Percentiles rank a stretch among this genome's conserved stretches.
phyloP scores from a whole-genome alignment of 2,329 filamentous ascomycete species.

The Colletotrichum navitas region DNA sequence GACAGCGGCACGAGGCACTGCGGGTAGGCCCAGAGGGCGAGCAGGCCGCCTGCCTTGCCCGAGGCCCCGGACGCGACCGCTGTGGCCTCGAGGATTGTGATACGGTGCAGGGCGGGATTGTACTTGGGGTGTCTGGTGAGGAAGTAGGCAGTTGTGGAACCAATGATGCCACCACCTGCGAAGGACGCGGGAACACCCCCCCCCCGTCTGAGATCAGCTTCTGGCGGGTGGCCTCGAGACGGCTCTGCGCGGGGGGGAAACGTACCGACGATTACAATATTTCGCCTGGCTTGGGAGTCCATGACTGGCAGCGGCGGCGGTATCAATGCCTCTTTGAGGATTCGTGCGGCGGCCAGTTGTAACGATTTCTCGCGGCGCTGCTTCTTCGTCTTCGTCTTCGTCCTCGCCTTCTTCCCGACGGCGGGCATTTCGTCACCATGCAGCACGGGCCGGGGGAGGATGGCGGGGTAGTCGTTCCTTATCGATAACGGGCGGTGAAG shows the following conservation, averaged over 20 bases:
- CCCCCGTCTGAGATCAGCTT: slow-evolving; percentile 22
- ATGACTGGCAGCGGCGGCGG: slow-evolving; percentile 19
- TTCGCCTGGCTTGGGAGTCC: slow-evolving; percentile 49
- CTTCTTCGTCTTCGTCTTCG: slow-evolving; percentile 24
- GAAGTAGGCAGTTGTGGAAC: slow-evolving; percentile 91
- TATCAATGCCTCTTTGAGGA: slow-evolving; percentile 26
- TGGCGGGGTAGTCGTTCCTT: slow-evolving; percentile 29
- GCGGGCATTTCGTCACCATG: slow-evolving; percentile 39
- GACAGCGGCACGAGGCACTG: slow-evolving; percentile 85
- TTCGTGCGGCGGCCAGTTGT: slow-evolving; percentile 2
- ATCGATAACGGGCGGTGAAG: slow-evolving; percentile 33
- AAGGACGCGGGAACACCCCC: not conserved
- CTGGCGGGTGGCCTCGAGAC: not conserved
- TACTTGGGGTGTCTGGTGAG: slow-evolving; percentile 88
- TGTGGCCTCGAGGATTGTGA: slow-evolving; percentile 89
- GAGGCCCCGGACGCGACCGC: slow-evolving; percentile 91
- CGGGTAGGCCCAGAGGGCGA: slow-evolving; percentile 94
- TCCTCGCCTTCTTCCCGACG: slow-evolving; percentile 27
- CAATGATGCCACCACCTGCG: slow-evolving; percentile 90
- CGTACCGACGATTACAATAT: slow-evolving; percentile 66
- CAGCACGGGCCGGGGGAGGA: slow-evolving; percentile 5
- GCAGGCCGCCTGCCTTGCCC: slow-evolving; percentile 91
- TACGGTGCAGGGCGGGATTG: slow-evolving; percentile 78
- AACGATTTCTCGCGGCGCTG: slow-evolving; percentile 15
- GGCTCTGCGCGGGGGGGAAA: slow-evolving; percentile 22